Conservation (phyloP, 2,329 filamentous ascomycete species). For the Fusarium chlamydosporum region DNA sequence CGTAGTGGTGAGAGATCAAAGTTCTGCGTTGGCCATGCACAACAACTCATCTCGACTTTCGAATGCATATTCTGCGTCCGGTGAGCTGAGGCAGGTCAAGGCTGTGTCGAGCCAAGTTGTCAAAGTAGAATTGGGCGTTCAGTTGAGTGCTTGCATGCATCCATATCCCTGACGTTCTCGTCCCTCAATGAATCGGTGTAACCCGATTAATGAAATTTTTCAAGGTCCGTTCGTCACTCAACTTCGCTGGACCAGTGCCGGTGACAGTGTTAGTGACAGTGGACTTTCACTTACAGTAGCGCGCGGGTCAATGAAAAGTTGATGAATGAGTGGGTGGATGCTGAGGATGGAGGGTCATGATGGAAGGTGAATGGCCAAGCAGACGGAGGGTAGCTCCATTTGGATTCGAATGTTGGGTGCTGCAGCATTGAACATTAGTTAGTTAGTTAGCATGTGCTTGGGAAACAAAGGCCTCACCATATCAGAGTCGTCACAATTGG, state of each 20-base stretch:
- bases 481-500: constrained; percentile 9
- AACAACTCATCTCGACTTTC: constrained; percentile 46
- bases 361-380: constrained; percentile 34
- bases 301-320: constrained; percentile 42
- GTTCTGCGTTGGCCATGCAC: constrained; percentile 35
- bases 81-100: constrained; percentile 36
- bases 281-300: constrained; percentile 34
- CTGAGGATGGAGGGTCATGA: constrained; percentile 37
- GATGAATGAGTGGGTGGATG: constrained; percentile 34
- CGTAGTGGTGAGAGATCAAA: neutral
- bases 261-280: constrained; percentile 6
- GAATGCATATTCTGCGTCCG: constrained; percentile 29
- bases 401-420: constrained; percentile 6
- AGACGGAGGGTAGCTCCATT: constrained; percentile 21
- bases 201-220: constrained; percentile 38
- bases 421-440: neutral
- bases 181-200: constrained; percentile 36
- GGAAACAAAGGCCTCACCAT: constrained; percentile 44
- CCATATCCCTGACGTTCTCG: constrained; percentile 6
- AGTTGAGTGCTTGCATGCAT: constrained; percentile 46
- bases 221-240: constrained; percentile 17
- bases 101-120: constrained; percentile 19
- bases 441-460: constrained; percentile 8
- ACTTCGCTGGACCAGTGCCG: constrained; percentile 8
- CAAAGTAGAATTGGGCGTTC: constrained; percentile 33